A percentile compares a stretch with the other conserved stretches of the same genome.
phyloP scores from a whole-genome alignment of 2,329 filamentous ascomycete genomes.

The Beauveria bassiana region DNA sequence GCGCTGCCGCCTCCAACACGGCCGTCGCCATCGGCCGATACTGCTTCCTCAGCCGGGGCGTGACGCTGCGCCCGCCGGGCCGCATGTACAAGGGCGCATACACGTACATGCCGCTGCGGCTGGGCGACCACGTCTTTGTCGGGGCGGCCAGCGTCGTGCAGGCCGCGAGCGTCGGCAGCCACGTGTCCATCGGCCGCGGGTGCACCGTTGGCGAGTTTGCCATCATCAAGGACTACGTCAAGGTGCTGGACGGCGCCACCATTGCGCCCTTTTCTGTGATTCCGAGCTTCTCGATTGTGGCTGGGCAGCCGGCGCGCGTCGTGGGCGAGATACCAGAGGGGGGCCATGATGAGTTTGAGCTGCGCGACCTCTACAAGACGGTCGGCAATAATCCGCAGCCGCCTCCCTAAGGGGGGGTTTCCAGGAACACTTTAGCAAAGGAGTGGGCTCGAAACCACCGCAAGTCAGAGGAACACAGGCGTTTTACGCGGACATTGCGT shows the following conservation, averaged over 20 bases:
- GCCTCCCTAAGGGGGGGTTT: background rate
- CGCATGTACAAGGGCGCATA: constrained; percentile 72
- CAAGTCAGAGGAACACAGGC: background rate
- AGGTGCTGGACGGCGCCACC: constrained; percentile 75
- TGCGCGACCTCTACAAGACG: constrained; percentile 56
- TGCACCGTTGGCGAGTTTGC: constrained; percentile 78
- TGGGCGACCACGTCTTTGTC: constrained; percentile 92
- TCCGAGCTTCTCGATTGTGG: constrained; percentile 87
- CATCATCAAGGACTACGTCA: constrained; percentile 89
- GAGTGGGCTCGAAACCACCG: no score
- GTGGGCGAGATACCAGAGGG: constrained; percentile 76
- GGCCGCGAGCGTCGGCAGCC: constrained; percentile 73
- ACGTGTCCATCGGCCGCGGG: constrained; percentile 75
- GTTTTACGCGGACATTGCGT: background rate
- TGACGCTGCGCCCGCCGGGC: constrained; percentile 73
- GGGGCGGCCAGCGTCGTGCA: constrained; percentile 69
- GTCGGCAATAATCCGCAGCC: constrained; percentile 49
- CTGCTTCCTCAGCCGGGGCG: constrained; percentile 75
- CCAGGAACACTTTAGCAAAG: no score
- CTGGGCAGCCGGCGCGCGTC: constrained; percentile 69
- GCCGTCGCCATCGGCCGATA: constrained; percentile 87
- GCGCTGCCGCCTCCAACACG: constrained; percentile 36
- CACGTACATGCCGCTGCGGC: constrained; percentile 81
- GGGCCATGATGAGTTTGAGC: constrained; percentile 55
- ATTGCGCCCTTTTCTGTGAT: constrained; percentile 86